phyloP scores from a whole-genome alignment of 169 alveolate species.

The Miamiensis avidus region DNA sequence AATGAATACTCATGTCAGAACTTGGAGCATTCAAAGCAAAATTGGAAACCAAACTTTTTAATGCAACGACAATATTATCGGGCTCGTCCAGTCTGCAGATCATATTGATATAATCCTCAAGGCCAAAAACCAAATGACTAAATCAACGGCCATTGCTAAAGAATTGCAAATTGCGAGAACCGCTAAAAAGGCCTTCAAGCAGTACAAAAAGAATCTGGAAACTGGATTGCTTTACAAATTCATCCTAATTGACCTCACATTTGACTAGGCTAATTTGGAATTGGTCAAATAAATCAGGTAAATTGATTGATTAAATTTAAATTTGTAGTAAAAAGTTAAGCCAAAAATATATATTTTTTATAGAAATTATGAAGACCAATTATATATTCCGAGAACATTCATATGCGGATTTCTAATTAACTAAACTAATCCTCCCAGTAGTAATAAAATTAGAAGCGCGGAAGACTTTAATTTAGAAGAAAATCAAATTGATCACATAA shows the following conservation, averaged over 20 bases:
- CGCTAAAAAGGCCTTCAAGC: background rate
- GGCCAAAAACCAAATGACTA: background rate
- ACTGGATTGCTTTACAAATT: background rate
- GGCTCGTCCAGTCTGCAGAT: background rate
- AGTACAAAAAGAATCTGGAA: background rate
- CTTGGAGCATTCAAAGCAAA: no score
- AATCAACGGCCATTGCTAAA: background rate
- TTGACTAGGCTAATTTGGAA: background rate
- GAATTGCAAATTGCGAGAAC: background rate
- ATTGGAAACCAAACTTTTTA: no score
- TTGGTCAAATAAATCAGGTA: background rate
- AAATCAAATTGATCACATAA: no score
- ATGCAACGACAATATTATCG: background rate
- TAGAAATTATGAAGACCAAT: background rate
- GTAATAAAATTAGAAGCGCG: background rate
- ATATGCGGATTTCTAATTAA: background rate
- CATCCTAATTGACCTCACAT: background rate
- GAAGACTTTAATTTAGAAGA: background rate
- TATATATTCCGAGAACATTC: background rate
- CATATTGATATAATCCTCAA: background rate
- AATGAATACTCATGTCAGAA: background rate
- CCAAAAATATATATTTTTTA: no score
- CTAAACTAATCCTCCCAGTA: background rate
- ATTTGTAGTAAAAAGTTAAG: background rate
- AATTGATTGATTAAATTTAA: no score